Percentiles rank a stretch among this genome's conserved stretches.
Evolutionary conservation across 2,329 filamentous ascomycete genomes (phyloP).

Genomic region (Diaporthe sp.): DNA sequence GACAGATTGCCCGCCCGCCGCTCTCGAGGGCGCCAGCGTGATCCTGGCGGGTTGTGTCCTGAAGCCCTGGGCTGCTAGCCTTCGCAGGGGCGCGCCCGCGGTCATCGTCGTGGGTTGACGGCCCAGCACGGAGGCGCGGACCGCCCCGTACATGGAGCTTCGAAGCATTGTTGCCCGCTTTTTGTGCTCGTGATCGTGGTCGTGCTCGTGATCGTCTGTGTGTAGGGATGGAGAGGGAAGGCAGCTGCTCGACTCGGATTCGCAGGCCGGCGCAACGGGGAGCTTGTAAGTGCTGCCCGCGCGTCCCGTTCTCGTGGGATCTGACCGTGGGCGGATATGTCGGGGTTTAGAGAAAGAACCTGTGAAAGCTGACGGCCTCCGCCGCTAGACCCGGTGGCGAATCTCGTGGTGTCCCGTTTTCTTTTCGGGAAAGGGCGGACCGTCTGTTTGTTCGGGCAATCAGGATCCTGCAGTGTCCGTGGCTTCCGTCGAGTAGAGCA

Average conservation of each 20-base stretch:
- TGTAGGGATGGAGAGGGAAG: not conserved
- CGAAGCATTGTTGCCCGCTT: conserved; percentile 10
- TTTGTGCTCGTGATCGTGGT: not conserved
- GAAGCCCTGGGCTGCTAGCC: conserved; percentile 25
- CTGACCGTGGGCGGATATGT: not conserved
- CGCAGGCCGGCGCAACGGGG: not conserved
- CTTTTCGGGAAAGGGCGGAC: not conserved
- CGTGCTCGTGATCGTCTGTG: not conserved
- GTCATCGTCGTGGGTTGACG: conserved; percentile 24
- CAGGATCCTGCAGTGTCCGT: not conserved
- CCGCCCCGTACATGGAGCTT: conserved; percentile 14
- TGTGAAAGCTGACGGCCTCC: conserved; percentile 4
- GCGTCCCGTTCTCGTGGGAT: not conserved
- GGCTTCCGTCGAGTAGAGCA: not conserved
- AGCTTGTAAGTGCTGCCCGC: not conserved
- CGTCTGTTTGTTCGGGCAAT: no score
- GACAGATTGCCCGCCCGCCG: not conserved
- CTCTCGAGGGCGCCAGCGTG: not conserved
- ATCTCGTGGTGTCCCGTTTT: not conserved
- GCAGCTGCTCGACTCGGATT: not conserved
- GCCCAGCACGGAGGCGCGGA: conserved; percentile 28
- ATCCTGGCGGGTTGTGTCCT: not conserved
- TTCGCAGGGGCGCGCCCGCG: conserved; percentile 14
- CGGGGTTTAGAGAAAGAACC: not conserved
- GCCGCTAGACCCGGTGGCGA: conserved; percentile 20